Base-by-base conservation (phyloP, 2,329 filamentous ascomycete genomes). In the Colletotrichum lini region DNA sequence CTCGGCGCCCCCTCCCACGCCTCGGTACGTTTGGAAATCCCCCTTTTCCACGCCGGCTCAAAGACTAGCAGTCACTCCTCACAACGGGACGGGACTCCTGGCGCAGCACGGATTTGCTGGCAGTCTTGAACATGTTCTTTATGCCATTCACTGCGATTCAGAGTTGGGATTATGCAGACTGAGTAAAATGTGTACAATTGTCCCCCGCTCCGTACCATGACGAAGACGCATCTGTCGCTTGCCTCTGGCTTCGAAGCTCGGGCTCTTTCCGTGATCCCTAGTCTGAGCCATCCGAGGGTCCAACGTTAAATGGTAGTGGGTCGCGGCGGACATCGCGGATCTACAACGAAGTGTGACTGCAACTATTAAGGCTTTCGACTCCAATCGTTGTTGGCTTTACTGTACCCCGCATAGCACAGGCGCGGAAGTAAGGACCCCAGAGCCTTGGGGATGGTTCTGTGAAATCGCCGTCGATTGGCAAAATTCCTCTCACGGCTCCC, bases 361-460 rank as follows among this genome's bases (percentile, higher is more conserved):
- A 70, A 45, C 50, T 21, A 53, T 13, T 53, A 45, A 21, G 26
- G 57, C 63, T 50, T 38, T n/a, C 16, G 56, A 35, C 49, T 44
- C 57, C 64, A 62, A 67, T 67, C 67, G 57, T 50, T 21, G 45
- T n/a, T 23, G 38, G 47, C 40, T 47, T 56, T 15, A 26, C 47
- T 21, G 45, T 67, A 60, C 64, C 67, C 67, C 68, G 68, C 65
- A 71, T 54, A 47, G 53, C 45, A 57, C 50, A 35, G 18, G 42
- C 42, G 38, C 62, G 68, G 45, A 68, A 63, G 15, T 40, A 62
- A 68, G 40, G 68, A 64, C 58, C 45, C 65, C 68, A 45, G 38
- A 59, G 63, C 68, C 68, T 63, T 54, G 68, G 58, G 42, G 21
- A 58, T 58, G 68, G 65, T 63, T 68, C 65, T 63, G n/a, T 44